phyloP scores from a whole-genome alignment of 2,329 filamentous ascomycete genomes.

The Fusarium bactridioides region DNA sequence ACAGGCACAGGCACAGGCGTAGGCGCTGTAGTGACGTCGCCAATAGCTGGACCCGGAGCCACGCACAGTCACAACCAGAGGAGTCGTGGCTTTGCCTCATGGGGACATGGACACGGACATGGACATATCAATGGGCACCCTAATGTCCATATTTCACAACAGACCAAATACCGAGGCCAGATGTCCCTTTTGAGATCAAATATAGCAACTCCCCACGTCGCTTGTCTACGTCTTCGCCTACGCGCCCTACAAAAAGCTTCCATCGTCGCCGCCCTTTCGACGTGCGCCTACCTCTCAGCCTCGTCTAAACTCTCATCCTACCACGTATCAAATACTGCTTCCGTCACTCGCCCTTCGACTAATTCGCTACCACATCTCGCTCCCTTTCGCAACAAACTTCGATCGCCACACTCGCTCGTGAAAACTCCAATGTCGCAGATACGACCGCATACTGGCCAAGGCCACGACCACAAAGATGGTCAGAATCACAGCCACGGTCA shows the following conservation, averaged over 20 bases:
- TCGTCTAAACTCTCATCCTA: slow-evolving; percentile 29
- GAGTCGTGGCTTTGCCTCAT: slow-evolving; percentile 29
- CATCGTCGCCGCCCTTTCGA: slow-evolving; percentile 38
- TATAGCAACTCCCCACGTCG: slow-evolving; percentile 26
- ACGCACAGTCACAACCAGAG: slow-evolving; percentile 23
- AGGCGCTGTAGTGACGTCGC: slow-evolving; percentile 40
- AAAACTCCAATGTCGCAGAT: slow-evolving; percentile 46
- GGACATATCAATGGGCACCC: slow-evolving; percentile 4
- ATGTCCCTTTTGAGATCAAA: slow-evolving; percentile 37
- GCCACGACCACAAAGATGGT: slow-evolving; percentile 23
- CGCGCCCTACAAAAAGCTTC: slow-evolving; percentile 36
- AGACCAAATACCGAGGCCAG: slow-evolving; percentile 33
- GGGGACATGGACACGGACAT: slow-evolving; percentile 34
- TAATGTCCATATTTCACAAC: slow-evolving; percentile 35
- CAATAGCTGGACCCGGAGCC: slow-evolving; percentile 16
- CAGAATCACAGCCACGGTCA: slow-evolving; percentile 37
- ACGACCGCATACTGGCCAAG: slow-evolving; percentile 43
- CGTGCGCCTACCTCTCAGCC: slow-evolving; percentile 36
- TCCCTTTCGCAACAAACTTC: slow-evolving; percentile 32
- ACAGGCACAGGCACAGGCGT: slow-evolving; percentile 37
- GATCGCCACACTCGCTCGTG: slow-evolving; percentile 33
- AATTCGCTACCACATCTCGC: slow-evolving; percentile 36
- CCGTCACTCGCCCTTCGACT: slow-evolving; percentile 17
- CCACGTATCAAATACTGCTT: slow-evolving; percentile 31
- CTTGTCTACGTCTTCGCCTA: slow-evolving; percentile 33